These are phyloP conservation scores for Aspergillus novoparasiticus DNA, from an alignment of 2,329 filamentous ascomycete genomes.

Conservation along the genomic window DNA sequence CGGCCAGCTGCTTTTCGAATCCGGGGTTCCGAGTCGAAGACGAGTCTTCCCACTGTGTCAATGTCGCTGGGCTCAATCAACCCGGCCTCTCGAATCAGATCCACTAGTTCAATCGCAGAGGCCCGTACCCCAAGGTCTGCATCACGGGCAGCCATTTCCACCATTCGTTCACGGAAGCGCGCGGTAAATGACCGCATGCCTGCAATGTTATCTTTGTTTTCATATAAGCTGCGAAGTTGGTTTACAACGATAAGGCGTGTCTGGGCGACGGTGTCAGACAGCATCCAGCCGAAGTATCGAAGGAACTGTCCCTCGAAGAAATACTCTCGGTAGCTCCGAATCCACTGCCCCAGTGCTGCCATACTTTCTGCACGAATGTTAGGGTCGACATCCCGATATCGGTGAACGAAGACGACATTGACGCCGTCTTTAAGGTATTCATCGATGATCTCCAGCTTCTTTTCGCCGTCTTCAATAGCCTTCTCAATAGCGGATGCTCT, in stretches of 20 bases:
- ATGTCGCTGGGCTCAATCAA: conserved; percentile 90
- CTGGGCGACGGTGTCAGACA: conserved; percentile 75
- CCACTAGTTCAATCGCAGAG: conserved; percentile 77
- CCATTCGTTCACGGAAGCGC: conserved; percentile 79
- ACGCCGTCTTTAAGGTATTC: conserved; percentile 81
- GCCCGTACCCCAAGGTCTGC: conserved; percentile 79
- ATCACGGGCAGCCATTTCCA: conserved; percentile 91
- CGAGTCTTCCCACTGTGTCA: conserved; percentile 80
- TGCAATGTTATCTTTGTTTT: conserved; percentile 74
- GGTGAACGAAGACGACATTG: conserved; percentile 89
- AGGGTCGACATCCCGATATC: conserved; percentile 91
- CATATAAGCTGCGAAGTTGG: conserved; percentile 79
- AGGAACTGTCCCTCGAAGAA: conserved; percentile 92
- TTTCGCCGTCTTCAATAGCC: conserved; percentile 69
- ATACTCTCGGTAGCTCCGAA: conserved; percentile 76
- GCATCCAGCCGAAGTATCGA: conserved; percentile 91
- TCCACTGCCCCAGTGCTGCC: conserved; percentile 84
- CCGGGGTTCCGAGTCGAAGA: conserved; percentile 83
- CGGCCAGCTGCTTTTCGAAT: conserved; percentile 85
- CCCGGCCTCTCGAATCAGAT: conserved; percentile 78
- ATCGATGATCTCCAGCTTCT: conserved; percentile 70
- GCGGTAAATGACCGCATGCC: conserved; percentile 89
- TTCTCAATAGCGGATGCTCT: conserved; percentile 73
- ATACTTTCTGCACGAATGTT: conserved; percentile 88
- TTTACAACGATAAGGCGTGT: conserved; percentile 85